Evolutionary conservation across 1,284 basidiomycete species (phyloP).

Genomic region (Cerrena zonata): DNA sequence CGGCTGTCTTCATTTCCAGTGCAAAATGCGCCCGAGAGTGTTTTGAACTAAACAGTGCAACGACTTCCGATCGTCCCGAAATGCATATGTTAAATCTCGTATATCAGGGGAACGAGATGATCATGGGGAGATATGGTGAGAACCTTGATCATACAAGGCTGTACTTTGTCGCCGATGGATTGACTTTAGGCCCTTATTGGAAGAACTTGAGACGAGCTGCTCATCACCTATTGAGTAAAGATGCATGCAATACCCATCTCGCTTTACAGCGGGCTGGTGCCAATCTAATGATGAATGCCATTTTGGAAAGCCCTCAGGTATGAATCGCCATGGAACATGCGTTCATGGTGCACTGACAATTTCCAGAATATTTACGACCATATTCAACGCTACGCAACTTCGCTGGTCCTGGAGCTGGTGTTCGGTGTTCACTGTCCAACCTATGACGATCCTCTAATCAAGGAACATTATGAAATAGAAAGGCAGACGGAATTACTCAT

Average conservation of each 20-base stretch:
- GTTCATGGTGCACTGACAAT: background rate
- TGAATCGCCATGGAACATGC: background rate
- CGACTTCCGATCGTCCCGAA: constrained; percentile 16
- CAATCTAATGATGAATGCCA: constrained; percentile 9
- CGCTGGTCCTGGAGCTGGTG: constrained; percentile 20
- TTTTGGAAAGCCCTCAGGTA: constrained; percentile 24
- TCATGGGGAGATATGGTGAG: background rate
- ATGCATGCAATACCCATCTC: constrained; percentile 12
- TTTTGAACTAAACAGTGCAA: constrained; percentile 23
- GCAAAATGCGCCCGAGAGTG: constrained; percentile 24
- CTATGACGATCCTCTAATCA: constrained; percentile 17
- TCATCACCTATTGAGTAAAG: background rate
- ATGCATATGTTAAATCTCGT: constrained; percentile 20
- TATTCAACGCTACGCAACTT: constrained; percentile 21
- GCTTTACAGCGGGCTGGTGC: constrained; percentile 25
- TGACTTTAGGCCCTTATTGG: background rate
- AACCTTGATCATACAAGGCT: no score
- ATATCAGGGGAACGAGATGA: constrained; percentile 17
- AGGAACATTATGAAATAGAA: constrained; percentile 15
- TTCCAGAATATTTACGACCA: constrained; percentile 23
- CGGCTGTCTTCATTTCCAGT: constrained; percentile 23
- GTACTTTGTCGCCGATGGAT: background rate
- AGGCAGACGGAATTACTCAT: background rate
- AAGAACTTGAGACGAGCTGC: constrained; percentile 3
- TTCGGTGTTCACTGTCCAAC: constrained; percentile 24